Conservation (phyloP, 495 filamentous ascomycete genomes). For the Usnea hakonensis region DNA sequence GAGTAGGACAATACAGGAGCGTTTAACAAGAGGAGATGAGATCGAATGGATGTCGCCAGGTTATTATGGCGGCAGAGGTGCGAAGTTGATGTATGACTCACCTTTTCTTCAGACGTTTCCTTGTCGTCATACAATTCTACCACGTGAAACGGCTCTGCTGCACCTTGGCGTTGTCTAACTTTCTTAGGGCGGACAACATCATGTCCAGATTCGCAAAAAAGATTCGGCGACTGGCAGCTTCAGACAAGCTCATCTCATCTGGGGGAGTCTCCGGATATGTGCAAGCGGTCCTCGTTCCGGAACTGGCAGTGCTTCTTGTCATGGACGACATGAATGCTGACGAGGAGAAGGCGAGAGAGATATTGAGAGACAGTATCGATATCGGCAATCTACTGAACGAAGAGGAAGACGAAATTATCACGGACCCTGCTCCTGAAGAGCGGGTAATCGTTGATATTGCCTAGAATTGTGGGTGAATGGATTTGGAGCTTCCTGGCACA, state of each 20-base stretch:
- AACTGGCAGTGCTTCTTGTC: slow-evolving; percentile 67
- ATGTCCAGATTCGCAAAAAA: slow-evolving; percentile 51
- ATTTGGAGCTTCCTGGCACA: not conserved
- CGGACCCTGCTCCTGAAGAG: slow-evolving; percentile 37
- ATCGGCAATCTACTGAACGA: slow-evolving; percentile 72
- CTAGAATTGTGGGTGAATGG: not conserved
- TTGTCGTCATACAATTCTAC: not conserved
- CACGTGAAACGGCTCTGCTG: not conserved
- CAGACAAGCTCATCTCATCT: slow-evolving; percentile 60
- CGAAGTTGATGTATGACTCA: slow-evolving; percentile 50
- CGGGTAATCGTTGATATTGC: slow-evolving; percentile 8
- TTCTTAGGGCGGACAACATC: slow-evolving; percentile 51
- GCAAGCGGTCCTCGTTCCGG: slow-evolving; percentile 79
- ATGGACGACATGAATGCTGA: slow-evolving; percentile 76
- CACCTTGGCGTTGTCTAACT: not conserved
- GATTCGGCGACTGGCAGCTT: slow-evolving; percentile 54
- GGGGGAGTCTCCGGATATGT: slow-evolving; percentile 69
- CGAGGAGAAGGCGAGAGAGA: slow-evolving; percentile 54
- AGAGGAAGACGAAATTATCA: slow-evolving; percentile 51
- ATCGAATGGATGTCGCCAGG: slow-evolving; percentile 52
- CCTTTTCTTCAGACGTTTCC: not conserved
- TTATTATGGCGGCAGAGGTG: slow-evolving; percentile 81
- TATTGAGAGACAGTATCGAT: slow-evolving; percentile 67
- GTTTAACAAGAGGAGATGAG: slow-evolving; percentile 30
- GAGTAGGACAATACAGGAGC: slow-evolving; percentile 53